Evolutionary conservation across 306 rosid genomes (phyloP).

Genomic region (Hippophae rhamnoides): DNA sequence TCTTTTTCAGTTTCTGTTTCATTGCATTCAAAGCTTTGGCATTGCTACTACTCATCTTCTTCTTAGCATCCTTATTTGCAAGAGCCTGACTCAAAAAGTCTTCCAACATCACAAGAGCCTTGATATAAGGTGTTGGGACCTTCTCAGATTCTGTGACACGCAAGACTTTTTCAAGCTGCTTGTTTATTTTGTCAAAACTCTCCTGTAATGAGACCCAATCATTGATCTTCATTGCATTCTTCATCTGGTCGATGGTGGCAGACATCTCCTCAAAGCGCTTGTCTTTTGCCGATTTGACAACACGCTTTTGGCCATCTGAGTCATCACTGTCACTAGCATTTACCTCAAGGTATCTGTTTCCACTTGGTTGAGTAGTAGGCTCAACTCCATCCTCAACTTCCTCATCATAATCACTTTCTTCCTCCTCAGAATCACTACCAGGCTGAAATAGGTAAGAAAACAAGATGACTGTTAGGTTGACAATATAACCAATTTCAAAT

Average conservation of each 20-base stretch:
- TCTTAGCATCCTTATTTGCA: slow-evolving; percentile 74
- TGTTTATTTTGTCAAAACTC: slow-evolving; percentile 71
- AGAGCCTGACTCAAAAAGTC: slow-evolving; percentile 60
- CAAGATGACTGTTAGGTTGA: too few species aligned
- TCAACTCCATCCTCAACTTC: too few species aligned
- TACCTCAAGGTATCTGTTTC: too few species aligned
- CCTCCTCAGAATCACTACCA: too few species aligned
- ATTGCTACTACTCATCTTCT: slow-evolving; percentile 85
- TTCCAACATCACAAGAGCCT: slow-evolving; percentile 69
- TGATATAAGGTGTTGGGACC: slow-evolving; percentile 53
- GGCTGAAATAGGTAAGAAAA: too few species aligned
- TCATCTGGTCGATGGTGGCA: slow-evolving; percentile 65
- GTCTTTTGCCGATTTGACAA: slow-evolving; percentile 13
- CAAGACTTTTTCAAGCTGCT: slow-evolving; percentile 78
- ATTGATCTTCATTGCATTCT: slow-evolving; percentile 73
- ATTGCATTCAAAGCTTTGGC: slow-evolving; percentile 74
- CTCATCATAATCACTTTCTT: too few species aligned
- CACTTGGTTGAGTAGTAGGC: too few species aligned
- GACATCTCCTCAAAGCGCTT: slow-evolving; percentile 68
- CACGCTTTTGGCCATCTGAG: too few species aligned
- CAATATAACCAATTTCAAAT: too few species aligned
- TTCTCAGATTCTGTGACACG: slow-evolving; percentile 62
- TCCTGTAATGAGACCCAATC: slow-evolving; percentile 86
- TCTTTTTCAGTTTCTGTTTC: slow-evolving; percentile 81
- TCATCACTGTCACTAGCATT: too few species aligned